These are phyloP conservation scores for Oryza glumipatula DNA, from an alignment of 176 grass and related monocot species.

Conservation along the genomic window DNA sequence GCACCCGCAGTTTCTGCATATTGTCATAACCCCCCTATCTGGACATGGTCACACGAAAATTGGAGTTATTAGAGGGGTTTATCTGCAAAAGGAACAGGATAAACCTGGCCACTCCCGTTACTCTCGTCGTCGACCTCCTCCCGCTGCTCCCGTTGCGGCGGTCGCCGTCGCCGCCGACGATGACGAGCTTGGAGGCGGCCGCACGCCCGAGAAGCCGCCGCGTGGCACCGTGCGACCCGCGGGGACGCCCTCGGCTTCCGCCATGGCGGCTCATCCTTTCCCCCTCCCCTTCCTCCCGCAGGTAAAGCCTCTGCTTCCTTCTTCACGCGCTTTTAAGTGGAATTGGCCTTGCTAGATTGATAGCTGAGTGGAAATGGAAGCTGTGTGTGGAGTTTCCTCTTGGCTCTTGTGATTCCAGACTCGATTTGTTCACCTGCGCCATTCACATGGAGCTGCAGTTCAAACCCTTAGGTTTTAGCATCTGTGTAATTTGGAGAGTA, in stretches of 20 bases:
- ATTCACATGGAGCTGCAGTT: too few species aligned
- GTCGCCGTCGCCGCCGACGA: not conserved
- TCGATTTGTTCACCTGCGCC: not conserved
- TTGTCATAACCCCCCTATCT: too few species aligned
- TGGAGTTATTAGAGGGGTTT: not conserved
- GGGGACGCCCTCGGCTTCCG: not conserved
- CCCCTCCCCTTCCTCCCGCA: constrained; percentile 22
- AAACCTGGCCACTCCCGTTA: constrained; percentile 16
- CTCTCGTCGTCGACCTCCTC: not conserved
- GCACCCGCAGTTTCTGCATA: too few species aligned
- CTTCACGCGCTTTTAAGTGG: constrained; percentile 5
- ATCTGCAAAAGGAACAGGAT: constrained; percentile 33
- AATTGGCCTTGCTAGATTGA: not conserved
- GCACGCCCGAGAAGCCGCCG: constrained; percentile 1
- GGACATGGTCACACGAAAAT: too few species aligned
- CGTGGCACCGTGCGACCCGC: not conserved
- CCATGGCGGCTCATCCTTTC: constrained; percentile 25
- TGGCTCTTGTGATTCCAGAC: not conserved
- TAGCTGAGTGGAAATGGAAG: not conserved
- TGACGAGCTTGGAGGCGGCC: constrained; percentile 43
- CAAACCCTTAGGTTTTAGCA: not conserved
- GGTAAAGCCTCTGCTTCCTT: constrained; percentile 18
- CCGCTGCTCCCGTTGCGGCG: not conserved
- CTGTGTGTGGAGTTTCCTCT: not conserved
- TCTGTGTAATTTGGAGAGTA: not conserved